Base-by-base conservation (phyloP, 257 asterid genomes). In the Ajuga chamaepitys region DNA sequence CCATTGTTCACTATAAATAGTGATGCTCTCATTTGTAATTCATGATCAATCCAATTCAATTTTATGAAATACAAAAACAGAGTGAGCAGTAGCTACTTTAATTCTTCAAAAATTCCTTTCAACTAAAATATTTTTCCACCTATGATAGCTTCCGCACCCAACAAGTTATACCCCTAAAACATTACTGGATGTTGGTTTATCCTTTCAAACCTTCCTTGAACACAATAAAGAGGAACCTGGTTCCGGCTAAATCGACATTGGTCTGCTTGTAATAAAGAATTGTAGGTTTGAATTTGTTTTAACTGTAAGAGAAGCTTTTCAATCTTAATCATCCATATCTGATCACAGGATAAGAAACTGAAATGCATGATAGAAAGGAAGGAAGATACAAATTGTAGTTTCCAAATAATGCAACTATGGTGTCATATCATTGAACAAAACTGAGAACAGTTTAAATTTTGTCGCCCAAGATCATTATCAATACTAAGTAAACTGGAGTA, bases 151-250 rank as follows among this genome's bases (percentile, higher is more conserved):
- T n/a, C n/a, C n/a, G n/a, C n/a, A 56, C 60, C 20, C 38, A 67
- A 76, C 72, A 60, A 67, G 14, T 48, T 48, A 74, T 54, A 42
- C 44, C 24, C 42, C 51, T n/a, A 71, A 66, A 70, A 78, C 95
- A 26, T 86, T 83, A 90, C 99, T 85, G 99, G 97, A 82, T 90
- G 99, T 63, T 88, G 93, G 75, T 90, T 94, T 78, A 94, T 90
- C 81, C 99, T 82, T 76, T 86, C 95, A 81, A 87, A 90, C 86
- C 95, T 85, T 82, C 99, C 96, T 74, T 85, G 95, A 52, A 85
- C 92, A 58, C 89, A 69, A 76, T 88, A 94, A 51, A 88, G 91
- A 24, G 99, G 99, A 75, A 87, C 95, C 79, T 88, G 97, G 60
- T 86, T 90, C 78, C 95, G 71, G 66, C 83, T 86, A 42, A 94